These are phyloP conservation scores for Penicillium desertorum DNA, from an alignment of 495 filamentous ascomycete genomes.

Conservation along the genomic window DNA sequence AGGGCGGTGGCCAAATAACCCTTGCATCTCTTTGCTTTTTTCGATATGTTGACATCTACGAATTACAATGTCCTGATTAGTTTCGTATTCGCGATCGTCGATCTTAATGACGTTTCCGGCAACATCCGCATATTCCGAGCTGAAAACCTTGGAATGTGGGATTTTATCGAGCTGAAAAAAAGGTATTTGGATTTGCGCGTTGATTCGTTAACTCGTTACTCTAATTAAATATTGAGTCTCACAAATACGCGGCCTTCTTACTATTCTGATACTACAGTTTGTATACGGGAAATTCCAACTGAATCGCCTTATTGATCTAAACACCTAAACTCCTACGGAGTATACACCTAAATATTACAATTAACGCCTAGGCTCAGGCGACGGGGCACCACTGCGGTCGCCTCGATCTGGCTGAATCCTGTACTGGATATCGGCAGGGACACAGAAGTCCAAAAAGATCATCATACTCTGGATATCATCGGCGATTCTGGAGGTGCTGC, in stretches of 20 bases:
- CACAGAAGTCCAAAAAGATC: constrained; percentile 1
- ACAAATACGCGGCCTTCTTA: not conserved
- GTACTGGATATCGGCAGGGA: not conserved
- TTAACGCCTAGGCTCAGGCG: not conserved
- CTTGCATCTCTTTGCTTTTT: not conserved
- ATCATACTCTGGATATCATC: not conserved
- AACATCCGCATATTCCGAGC: constrained; percentile 1
- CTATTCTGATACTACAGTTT: not conserved
- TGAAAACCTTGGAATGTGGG: not conserved
- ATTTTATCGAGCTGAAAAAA: constrained; percentile 10
- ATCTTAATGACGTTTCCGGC: constrained; percentile 16
- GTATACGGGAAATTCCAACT: not conserved
- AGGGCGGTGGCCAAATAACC: not conserved
- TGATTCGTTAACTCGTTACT: not conserved
- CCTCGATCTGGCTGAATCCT: not conserved
- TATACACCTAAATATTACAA: not conserved
- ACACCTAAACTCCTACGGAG: not conserved
- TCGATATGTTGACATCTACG: no score
- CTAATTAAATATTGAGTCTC: not conserved
- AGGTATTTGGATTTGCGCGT: not conserved
- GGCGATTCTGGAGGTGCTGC: not conserved
- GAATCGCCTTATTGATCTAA: not conserved
- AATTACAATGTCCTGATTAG: not conserved
- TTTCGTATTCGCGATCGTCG: constrained; percentile 18
- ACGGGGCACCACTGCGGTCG: constrained; percentile 10